Evolutionary conservation across 2,329 filamentous ascomycete genomes (phyloP).

Genomic region (Fusarium sp.): DNA sequence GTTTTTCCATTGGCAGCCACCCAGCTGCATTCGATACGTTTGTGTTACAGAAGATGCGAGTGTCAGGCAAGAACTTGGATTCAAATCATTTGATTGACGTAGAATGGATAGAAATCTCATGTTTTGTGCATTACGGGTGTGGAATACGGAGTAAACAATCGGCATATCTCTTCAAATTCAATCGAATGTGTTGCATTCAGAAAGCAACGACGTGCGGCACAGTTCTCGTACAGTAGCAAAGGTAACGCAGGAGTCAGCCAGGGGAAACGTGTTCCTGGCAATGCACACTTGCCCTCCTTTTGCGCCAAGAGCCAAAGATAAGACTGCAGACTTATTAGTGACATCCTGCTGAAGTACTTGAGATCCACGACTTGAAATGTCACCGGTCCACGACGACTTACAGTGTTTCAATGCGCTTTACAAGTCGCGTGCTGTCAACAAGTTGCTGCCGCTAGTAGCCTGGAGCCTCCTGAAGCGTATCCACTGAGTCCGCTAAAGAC

Average conservation of each 20-base stretch:
- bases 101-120: not conserved
- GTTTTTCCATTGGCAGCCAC: slow-evolving; percentile 1
- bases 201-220: slow-evolving; percentile 18
- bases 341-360: slow-evolving; percentile 8
- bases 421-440: slow-evolving; percentile 24
- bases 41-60: slow-evolving; percentile 29
- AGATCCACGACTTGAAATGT: not conserved
- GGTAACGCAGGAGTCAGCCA: slow-evolving; percentile 6
- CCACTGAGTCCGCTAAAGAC: slow-evolving; percentile 34
- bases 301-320: not conserved
- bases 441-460: slow-evolving; percentile 26
- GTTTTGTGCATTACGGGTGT: slow-evolving; percentile 10
- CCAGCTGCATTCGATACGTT: not conserved
- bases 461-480: slow-evolving; percentile 21
- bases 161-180: not conserved
- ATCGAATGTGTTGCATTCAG: not conserved
- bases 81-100: slow-evolving; percentile 14
- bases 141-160: not conserved
- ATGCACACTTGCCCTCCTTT: not conserved
- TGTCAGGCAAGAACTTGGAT: slow-evolving; percentile 25
- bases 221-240: not conserved
- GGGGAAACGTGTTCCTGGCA: slow-evolving; percentile 9
- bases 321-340: not conserved
- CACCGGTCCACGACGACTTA: not conserved
- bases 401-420: slow-evolving; percentile 21